Evolutionary conservation across 129 eudicot genomes (phyloP), one percentile per base, ranked within the genome.

Genomic region (Centella asiatica): DNA sequence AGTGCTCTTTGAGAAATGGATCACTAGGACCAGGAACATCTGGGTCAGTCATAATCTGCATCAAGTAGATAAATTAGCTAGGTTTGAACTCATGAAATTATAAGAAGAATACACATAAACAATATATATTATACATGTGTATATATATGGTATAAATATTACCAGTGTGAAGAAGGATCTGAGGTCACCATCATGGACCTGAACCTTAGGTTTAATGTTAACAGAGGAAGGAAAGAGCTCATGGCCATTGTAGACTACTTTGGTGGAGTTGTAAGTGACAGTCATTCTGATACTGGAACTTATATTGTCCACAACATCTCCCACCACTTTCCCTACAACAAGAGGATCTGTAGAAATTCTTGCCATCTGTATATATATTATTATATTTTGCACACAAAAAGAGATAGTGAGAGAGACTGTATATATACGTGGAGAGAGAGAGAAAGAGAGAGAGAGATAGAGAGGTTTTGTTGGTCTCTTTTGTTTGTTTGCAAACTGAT

Each of bases 11-110:
- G 19, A 92, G 85, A 65, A 87, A 92, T 64, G 99, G 99, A 76
- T 92, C 99, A 80, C 99, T 92, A 47, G 99, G 99, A 59, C 99
- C 99, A 66, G 99, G 99, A 72, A 87, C 96, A 87, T 92, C 99
- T 26, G 99, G 99, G 68, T 92, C 99, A 17, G 96, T 92, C 99
- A 92, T 87, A 57, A 92, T 75, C 99, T 92, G 81, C 50, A 48
- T 23, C 6, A 69, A 44, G 50, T 62, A 19, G 18, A 17, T n/a
- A n/a, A n/a, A n/a, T n/a, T n/a, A n/a, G n/a, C n/a, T n/a, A n/a
- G n/a, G n/a, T 19, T 15, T 33, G 14, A 9, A 20, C n/a, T 29
- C 14, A 50, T 20, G 31, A 23, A 0, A 22, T n/a, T n/a, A 4
- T 10, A 0, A 22, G 5, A n/a, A 19, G 19, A 18, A 20, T n/a